Percentiles rank a stretch among this genome's conserved stretches.
Evolutionary conservation across 2,329 filamentous ascomycete species (phyloP).

Genomic region (Claviceps sp.): DNA sequence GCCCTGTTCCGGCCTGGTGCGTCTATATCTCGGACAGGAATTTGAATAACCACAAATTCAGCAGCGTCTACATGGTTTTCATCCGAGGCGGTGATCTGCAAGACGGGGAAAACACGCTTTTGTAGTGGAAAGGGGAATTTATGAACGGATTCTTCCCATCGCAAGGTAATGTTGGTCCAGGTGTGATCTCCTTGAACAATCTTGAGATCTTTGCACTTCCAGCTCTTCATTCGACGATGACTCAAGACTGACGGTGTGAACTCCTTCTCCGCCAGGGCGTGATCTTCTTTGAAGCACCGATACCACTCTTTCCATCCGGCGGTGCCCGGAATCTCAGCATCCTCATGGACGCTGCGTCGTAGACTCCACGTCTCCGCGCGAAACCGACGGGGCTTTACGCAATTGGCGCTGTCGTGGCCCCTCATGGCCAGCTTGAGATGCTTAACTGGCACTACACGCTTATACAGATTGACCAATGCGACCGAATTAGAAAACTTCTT

Average conservation of each 20-base stretch:
- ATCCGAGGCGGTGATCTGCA: slow-evolving; percentile 44
- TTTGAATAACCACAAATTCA: slow-evolving; percentile 45
- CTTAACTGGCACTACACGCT: slow-evolving; percentile 32
- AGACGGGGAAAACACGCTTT: slow-evolving; percentile 51
- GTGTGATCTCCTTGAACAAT: slow-evolving; percentile 21
- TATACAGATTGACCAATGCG: slow-evolving; percentile 39
- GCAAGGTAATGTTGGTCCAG: slow-evolving; percentile 36
- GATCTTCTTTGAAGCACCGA: slow-evolving; percentile 38
- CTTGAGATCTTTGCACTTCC: slow-evolving; percentile 31
- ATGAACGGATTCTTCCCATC: slow-evolving; percentile 53
- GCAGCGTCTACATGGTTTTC: slow-evolving; percentile 12
- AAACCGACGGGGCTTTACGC: slow-evolving; percentile 10
- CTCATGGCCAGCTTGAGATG: slow-evolving; percentile 28
- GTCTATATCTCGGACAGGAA: slow-evolving; percentile 27
- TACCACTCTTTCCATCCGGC: slow-evolving; percentile 54
- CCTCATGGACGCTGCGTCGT: slow-evolving; percentile 47
- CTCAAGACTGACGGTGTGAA: slow-evolving; percentile 26
- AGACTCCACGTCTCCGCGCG: slow-evolving; percentile 48
- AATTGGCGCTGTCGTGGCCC: slow-evolving; percentile 14
- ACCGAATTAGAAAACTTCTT: slow-evolving; percentile 36
- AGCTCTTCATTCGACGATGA: slow-evolving; percentile 25
- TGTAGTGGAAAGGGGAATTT: slow-evolving; percentile 44
- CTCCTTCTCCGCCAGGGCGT: slow-evolving; percentile 25
- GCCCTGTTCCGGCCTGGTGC: slow-evolving; percentile 29
- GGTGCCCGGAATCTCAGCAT: slow-evolving; percentile 35